These are phyloP conservation scores for Scolecobasidium constrictum DNA, from an alignment of 2,329 filamentous ascomycete species.

Conservation along the genomic window DNA sequence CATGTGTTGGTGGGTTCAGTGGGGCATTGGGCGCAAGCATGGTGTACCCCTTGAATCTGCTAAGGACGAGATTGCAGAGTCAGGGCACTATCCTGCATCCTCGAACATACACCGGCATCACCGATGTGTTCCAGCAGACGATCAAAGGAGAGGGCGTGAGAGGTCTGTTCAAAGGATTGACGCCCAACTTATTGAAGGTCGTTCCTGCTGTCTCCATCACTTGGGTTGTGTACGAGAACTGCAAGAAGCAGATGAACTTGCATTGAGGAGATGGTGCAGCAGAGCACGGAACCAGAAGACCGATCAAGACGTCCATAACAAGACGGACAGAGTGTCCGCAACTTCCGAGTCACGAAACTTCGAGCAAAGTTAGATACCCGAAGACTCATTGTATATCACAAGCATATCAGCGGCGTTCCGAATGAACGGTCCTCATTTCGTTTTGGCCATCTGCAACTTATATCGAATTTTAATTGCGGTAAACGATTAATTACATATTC, in stretches of 20 bases:
- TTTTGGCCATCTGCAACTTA: no score
- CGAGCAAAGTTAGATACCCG: no score
- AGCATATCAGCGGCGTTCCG: no score
- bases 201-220: slow-evolving; percentile 85
- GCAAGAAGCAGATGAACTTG: slow-evolving; percentile 24
- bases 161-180: slow-evolving; percentile 88
- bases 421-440: no score
- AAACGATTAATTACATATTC: no score
- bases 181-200: slow-evolving; percentile 91
- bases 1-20: slow-evolving; percentile 79
- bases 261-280: slow-evolving; percentile 14
- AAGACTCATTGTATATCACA: no score
- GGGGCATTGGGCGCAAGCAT: slow-evolving; percentile 87
- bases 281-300: no score
- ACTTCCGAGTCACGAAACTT: no score
- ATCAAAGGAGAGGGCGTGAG: slow-evolving; percentile 70
- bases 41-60: slow-evolving; percentile 89
- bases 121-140: slow-evolving; percentile 79
- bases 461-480: no score
- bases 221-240: slow-evolving; percentile 32
- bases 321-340: no score
- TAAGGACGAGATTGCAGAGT: slow-evolving; percentile 83
- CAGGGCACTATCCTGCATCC: slow-evolving; percentile 91
- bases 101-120: slow-evolving; percentile 79
- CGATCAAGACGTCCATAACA: no score